Evolutionary conservation across 306 rosid species (phyloP), one percentile per base, ranked within the genome.

Genomic region (Lathyrus sativus): DNA sequence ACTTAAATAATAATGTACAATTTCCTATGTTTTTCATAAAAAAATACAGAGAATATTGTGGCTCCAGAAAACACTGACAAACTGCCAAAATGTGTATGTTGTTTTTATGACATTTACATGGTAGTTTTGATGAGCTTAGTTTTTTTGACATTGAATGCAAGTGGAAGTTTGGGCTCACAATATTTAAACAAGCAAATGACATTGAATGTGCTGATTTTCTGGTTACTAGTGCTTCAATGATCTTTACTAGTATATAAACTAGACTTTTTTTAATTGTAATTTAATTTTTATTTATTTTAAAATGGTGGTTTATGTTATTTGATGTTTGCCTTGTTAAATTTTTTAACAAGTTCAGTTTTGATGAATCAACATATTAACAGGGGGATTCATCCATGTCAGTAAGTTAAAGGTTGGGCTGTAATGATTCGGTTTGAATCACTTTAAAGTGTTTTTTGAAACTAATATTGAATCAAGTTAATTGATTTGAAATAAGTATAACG

Each of bases 51-150:
- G 79, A 58, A 31, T 49, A 63, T 64, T 69, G 45, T 2, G 38
- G 76, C 79, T 69, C 53, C 76, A 55, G 69, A 79, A 79, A 79
- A 37, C 51, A 49, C 70, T 79, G 76, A 75, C 45, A 39, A 46
- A 44, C 38, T 69, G 73, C 73, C 83, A 79, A 74, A 69, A 28
- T 62, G 18, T 71, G 8, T 38, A 4, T 19, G 39, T 29, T 45
- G 51, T 39, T 74, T 74, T 57, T 57, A 50, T 51, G 44, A 70
- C 12, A 42, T 35, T 57, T 51, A 66, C 75, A 26, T 45, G 78
- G 62, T 73, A 45, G 76, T 74, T 74, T 28, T 15, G 29, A 10
- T 74, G 73, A 79, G 73, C 65, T 74, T 74, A 74, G 55, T 11
- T 54, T 66, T 66, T 63, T 73, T 64, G 70, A 50, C 74, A 50